phyloP scores from a whole-genome alignment of 2,329 filamentous ascomycete species.

The Bertia moriformis region DNA sequence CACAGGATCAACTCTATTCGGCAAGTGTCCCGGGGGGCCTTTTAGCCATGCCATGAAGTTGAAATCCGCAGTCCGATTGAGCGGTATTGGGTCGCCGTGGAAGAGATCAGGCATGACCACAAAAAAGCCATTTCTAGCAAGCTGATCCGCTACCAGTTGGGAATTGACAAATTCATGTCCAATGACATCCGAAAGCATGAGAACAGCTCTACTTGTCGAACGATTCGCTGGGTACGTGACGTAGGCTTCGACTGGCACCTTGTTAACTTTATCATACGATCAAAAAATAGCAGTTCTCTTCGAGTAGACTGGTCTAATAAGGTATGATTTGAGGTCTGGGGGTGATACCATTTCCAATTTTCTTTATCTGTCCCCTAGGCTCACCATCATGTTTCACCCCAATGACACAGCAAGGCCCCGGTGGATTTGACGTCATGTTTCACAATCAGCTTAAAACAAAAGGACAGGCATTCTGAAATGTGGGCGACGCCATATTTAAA shows the following conservation, averaged over 20 bases:
- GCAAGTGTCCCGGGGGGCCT: constrained; percentile 15
- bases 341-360: neutral
- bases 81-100: constrained; percentile 35
- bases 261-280: neutral
- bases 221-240: neutral
- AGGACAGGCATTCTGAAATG: too few relatives aligned
- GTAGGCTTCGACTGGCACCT: neutral
- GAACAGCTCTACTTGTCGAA: neutral
- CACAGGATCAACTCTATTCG: constrained; percentile 26
- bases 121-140: constrained; percentile 52
- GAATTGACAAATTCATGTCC: neutral
- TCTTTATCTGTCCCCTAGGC: neutral
- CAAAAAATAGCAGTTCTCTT: too few relatives aligned
- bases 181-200: neutral
- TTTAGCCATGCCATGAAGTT: constrained; percentile 23
- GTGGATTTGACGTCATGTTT: neutral
- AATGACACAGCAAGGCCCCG: neutral
- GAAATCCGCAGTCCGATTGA: constrained; percentile 19
- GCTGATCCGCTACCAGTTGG: constrained; percentile 40
- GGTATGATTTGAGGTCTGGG: neutral
- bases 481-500: too few relatives aligned
- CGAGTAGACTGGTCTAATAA: too few relatives aligned
- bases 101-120: constrained; percentile 54
- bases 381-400: neutral
- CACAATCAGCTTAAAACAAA: too few relatives aligned